These are phyloP conservation scores for Colletotrichum lini DNA, from an alignment of 2,329 filamentous ascomycete genomes.

Conservation along the genomic window DNA sequence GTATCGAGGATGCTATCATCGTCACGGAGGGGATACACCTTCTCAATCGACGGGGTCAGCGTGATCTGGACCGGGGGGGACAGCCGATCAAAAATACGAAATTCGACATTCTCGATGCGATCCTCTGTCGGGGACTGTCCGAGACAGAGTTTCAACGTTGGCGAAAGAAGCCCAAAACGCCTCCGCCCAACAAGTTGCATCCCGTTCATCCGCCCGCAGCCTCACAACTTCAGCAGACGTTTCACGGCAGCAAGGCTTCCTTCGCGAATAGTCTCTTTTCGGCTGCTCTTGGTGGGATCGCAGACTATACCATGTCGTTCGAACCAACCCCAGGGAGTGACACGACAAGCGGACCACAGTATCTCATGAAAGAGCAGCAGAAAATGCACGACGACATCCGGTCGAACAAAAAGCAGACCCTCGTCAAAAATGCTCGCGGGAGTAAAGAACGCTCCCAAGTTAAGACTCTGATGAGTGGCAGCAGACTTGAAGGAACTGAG, in stretches of 20 bases:
- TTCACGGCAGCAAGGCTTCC: neutral
- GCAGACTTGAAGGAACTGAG: neutral
- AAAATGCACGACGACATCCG: neutral
- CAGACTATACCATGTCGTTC: neutral
- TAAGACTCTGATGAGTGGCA: neutral
- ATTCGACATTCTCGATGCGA: conserved; percentile 6
- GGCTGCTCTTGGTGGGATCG: neutral
- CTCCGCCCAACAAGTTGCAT: neutral
- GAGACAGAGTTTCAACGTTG: neutral
- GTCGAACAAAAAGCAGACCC: neutral
- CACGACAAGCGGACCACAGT: no score
- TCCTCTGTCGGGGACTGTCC: conserved; percentile 2
- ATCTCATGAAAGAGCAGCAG: neutral
- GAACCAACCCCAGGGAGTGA: no score
- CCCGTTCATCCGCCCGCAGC: neutral
- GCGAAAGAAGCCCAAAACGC: neutral
- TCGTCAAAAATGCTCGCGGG: neutral
- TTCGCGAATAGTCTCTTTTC: no score
- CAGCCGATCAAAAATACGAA: neutral
- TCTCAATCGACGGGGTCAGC: neutral
- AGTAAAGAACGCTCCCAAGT: neutral
- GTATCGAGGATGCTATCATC: conserved; percentile 1
- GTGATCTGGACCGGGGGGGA: neutral
- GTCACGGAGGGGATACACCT: neutral
- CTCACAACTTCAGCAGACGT: neutral